Conservation (phyloP, 108 stramenopile genomes). For the Licmophora abbreviata region DNA sequence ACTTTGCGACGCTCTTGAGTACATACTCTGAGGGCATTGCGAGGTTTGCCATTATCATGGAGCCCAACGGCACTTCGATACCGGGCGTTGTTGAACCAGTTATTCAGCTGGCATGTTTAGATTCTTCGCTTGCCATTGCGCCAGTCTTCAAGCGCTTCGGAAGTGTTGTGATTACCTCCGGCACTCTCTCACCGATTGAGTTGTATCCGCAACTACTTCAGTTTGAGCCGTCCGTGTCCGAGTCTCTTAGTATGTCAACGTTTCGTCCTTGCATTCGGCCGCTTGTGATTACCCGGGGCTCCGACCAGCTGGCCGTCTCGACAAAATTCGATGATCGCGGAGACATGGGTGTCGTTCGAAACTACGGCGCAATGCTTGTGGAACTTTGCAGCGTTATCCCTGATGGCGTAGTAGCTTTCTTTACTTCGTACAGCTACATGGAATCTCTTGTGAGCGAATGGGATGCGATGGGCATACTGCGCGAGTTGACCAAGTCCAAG, state of each 20-base stretch:
- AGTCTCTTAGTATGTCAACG: conserved; percentile 95
- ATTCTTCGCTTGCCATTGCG: conserved; percentile 95
- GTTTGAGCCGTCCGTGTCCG: conserved; percentile 92
- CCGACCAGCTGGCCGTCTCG: conserved; percentile 84
- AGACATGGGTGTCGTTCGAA: conserved; percentile 87
- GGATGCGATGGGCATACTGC: conserved; percentile 90
- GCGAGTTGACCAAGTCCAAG: conserved; percentile 88
- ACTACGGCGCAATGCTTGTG: conserved; percentile 89
- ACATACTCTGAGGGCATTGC: conserved; percentile 93
- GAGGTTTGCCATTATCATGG: conserved; percentile 93
- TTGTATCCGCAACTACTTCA: conserved; percentile 97
- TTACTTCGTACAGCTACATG: conserved; percentile 98
- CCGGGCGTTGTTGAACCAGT: conserved; percentile 80
- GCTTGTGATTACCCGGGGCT: conserved; percentile 92
- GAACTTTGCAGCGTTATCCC: conserved; percentile 87
- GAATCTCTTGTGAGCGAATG: conserved; percentile 90
- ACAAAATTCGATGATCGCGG: conserved; percentile 87
- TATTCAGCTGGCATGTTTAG: conserved; percentile 93
- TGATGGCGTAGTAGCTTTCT: conserved; percentile 97
- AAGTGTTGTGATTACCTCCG: conserved; percentile 95
- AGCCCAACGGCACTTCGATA: conserved; percentile 83
- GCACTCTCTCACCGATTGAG: conserved; percentile 97
- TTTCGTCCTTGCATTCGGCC: conserved; percentile 97
- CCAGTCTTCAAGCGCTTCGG: conserved; percentile 96
- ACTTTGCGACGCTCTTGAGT: conserved; percentile 91